These are phyloP conservation scores for Arabidopsis lyrata DNA, from an alignment of 441 rosid species.

Conservation along the genomic window DNA sequence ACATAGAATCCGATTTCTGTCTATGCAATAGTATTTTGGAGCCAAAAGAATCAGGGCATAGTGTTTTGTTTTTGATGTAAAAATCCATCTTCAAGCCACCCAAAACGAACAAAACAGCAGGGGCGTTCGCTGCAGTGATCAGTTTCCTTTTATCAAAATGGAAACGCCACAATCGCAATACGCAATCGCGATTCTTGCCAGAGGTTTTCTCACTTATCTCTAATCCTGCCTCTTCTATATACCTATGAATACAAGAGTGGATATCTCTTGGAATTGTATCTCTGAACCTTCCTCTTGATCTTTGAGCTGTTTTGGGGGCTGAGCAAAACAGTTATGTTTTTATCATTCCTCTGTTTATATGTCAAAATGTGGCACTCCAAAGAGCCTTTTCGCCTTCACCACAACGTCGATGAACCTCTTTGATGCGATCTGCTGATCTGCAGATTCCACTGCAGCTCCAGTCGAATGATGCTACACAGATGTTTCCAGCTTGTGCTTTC, in stretches of 20 bases:
- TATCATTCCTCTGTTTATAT: background rate
- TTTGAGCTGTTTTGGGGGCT: conserved; percentile 14
- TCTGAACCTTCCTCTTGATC: conserved; percentile 30
- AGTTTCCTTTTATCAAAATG: conserved; percentile 20
- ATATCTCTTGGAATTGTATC: conserved; percentile 28
- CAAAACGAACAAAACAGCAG: conserved; percentile 8
- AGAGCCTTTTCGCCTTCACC: conserved; percentile 84
- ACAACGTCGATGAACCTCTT: conserved; percentile 85
- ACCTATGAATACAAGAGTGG: conserved; percentile 38
- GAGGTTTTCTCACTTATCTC: conserved; percentile 20
- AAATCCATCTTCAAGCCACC: conserved; percentile 31
- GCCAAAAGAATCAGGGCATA: conserved; percentile 12
- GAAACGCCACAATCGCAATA: conserved; percentile 24
- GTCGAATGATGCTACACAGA: conserved; percentile 86
- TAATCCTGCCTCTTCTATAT: conserved; percentile 29
- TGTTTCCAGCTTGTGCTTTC: conserved; percentile 94
- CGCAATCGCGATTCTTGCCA: conserved; percentile 24
- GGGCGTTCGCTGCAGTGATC: conserved; percentile 4
- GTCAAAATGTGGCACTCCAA: conserved; percentile 75
- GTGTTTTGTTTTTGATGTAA: conserved; percentile 27
- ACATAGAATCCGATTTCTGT: background rate
- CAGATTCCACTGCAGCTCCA: conserved; percentile 96
- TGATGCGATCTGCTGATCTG: conserved; percentile 78
- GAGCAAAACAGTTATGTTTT: conserved; percentile 13
- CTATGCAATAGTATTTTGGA: background rate